A percentile compares a stretch with the other conserved stretches of the same genome.
phyloP scores from a whole-genome alignment of 208 protist species.

The Trypanosoma rangeli region DNA sequence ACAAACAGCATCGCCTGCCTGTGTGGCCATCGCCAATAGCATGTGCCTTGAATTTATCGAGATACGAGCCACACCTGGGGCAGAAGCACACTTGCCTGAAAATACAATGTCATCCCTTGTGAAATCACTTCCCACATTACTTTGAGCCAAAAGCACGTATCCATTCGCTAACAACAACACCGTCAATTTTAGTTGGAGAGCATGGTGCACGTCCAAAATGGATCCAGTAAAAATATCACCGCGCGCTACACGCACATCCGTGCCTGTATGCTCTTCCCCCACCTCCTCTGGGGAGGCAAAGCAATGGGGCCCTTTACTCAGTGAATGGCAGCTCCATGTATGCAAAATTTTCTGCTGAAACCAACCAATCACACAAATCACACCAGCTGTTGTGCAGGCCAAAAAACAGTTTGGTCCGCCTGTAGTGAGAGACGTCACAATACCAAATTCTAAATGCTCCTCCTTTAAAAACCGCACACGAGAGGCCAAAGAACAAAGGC shows the following conservation, averaged over 20 bases:
- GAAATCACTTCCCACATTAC: constrained; percentile 50
- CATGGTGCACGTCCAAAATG: constrained; percentile 50
- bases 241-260: neutral
- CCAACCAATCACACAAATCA: constrained; percentile 70
- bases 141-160: constrained; percentile 42
- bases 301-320: constrained; percentile 9
- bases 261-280: neutral
- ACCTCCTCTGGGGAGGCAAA: constrained; percentile 1
- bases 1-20: constrained; percentile 54
- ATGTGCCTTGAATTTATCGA: constrained; percentile 54
- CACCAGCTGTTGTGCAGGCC: constrained; percentile 59
- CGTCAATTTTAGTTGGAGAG: constrained; percentile 35
- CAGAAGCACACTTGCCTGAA: constrained; percentile 33
- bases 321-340: constrained; percentile 37
- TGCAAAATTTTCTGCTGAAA: constrained; percentile 44
- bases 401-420: constrained; percentile 58
- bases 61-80: constrained; percentile 34
- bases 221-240: constrained; percentile 26
- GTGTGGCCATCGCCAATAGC: constrained; percentile 57
- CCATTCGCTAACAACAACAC: constrained; percentile 61
- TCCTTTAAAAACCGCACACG: constrained; percentile 44
- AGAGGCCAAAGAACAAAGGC: constrained; percentile 27
- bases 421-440: constrained; percentile 33
- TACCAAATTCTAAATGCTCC: constrained; percentile 41
- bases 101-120: constrained; percentile 38